Evolutionary conservation across 2,329 filamentous ascomycete genomes (phyloP), one percentile per base, ranked within the genome.

Genomic region (Fusarium neocosmosporiellum): DNA sequence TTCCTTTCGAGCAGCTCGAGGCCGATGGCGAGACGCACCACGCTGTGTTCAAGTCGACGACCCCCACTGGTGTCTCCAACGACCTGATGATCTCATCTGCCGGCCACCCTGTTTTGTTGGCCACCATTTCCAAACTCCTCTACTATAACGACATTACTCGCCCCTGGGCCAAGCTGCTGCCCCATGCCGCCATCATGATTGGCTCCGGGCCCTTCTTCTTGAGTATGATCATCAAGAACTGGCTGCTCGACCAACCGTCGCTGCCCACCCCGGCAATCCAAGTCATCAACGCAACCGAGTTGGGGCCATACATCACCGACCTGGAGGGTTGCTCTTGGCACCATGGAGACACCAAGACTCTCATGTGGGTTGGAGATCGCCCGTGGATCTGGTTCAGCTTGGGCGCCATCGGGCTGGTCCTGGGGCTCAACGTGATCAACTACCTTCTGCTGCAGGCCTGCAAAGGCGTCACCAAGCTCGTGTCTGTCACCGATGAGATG

Each of bases 181-280:
- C 84, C 1, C 94, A 95, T 80, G 92, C 93, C 77, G 94, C 92
- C 27, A 92, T 95, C 76, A 95, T 95, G 93, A 91, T 92, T 54
- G 91, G 90, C 11, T 93, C 93, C 0, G 93, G 93, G 0, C 93
- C 93, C 0, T 84, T 95, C 33, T 95, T 94, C 83, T 82, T 95
- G 53, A 93, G 90, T 64, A 88, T 95, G 43, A 88, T 94, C 67
- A 93, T 93, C 91, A 90, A 93, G 78, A 90, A 94, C 80, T 95
- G 93, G 81, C 90, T 90, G 80, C 85, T 87, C 36, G 83, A 85
- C 20, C 84, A 83, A 48, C 86, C 82, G 13, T 71, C 70, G 2
- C 68, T 81, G 54, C 78, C 79, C 5, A 66, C 74, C 16, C 65
- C 71, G 2, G 71, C 75, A 2, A 63, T 82, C 6, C 70, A 77